Percentiles rank a stretch among this genome's conserved stretches.
Conservation (phyloP, 768 basidiomycete species). For the Lactarius evosmus region DNA sequence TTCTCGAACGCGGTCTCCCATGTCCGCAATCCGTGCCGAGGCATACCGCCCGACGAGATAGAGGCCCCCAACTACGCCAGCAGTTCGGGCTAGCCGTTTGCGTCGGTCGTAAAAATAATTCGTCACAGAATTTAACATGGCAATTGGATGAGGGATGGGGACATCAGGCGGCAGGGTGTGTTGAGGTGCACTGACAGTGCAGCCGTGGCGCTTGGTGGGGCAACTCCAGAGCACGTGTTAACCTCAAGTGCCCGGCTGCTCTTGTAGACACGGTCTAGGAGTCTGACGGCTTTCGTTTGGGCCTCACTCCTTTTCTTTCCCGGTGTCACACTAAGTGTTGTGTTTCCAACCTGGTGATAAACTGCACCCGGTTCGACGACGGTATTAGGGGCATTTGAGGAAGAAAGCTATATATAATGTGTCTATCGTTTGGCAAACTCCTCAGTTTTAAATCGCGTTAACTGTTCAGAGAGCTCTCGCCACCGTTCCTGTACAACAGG, state of each 20-base stretch:
- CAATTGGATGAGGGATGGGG: not conserved
- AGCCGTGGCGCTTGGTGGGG: constrained; percentile 1
- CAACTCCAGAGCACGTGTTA: constrained; percentile 8
- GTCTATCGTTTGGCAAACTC: constrained; percentile 35
- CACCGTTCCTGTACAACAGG: constrained; percentile 70
- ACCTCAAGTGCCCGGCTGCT: too few relatives aligned
- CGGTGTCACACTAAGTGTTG: too few relatives aligned
- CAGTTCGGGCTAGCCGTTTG: constrained; percentile 45
- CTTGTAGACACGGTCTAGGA: too few relatives aligned
- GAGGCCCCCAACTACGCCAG: constrained; percentile 52
- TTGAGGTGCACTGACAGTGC: not conserved
- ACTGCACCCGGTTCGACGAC: not conserved
- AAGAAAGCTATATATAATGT: not conserved
- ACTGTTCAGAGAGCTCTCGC: constrained; percentile 58
- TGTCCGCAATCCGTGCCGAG: constrained; percentile 57
- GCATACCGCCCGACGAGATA: constrained; percentile 66
- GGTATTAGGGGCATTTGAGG: not conserved
- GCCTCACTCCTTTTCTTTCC: not conserved
- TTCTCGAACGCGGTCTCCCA: constrained; percentile 57
- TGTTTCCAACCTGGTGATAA: not conserved
- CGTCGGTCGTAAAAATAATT: constrained; percentile 51
- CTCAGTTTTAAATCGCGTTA: constrained; percentile 50
- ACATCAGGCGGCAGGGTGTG: constrained; percentile 15
- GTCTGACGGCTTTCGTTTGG: too few relatives aligned
- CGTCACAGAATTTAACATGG: constrained; percentile 45